These are phyloP conservation scores for Gracilaria vermiculophylla DNA, from an alignment of 23 red algal genomes.

Conservation along the genomic window DNA sequence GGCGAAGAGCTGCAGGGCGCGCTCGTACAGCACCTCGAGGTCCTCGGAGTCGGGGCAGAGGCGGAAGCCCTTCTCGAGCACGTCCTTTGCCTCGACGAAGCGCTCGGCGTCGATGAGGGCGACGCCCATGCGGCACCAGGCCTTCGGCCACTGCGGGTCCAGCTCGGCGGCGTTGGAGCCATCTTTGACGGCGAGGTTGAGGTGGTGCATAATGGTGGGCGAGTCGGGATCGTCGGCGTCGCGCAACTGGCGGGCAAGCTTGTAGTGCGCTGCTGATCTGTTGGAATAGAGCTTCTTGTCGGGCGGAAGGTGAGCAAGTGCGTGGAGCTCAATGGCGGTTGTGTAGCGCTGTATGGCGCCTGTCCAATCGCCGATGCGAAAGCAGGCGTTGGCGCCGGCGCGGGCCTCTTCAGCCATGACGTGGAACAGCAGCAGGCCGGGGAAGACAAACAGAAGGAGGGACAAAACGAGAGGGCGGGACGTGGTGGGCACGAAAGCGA, in stretches of 20 bases:
- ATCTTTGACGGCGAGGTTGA: conserved; percentile 68
- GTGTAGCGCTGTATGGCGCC: conserved; percentile 70
- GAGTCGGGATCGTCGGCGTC: conserved; percentile 45
- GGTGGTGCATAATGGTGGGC: conserved; percentile 17
- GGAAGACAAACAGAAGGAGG: not conserved
- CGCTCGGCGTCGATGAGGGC: conserved; percentile 69
- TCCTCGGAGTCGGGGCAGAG: conserved; percentile 48
- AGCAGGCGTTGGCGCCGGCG: conserved; percentile 57
- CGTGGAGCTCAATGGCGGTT: conserved; percentile 39
- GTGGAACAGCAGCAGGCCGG: too few relatives aligned
- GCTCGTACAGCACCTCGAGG: conserved; percentile 55
- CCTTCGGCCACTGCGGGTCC: conserved; percentile 79
- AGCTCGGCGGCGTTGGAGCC: conserved; percentile 57
- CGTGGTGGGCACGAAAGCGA: not conserved
- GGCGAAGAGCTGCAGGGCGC: conserved; percentile 28
- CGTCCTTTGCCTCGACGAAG: conserved; percentile 57
- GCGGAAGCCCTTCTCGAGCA: conserved; percentile 37
- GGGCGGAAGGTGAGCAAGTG: conserved; percentile 15
- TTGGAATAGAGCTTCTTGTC: conserved; percentile 81
- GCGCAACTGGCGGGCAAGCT: conserved; percentile 55
- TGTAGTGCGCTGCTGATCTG: conserved; percentile 76
- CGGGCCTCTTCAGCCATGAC: conserved; percentile 64
- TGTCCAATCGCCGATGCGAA: conserved; percentile 70
- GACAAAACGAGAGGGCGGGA: not conserved
- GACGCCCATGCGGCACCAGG: conserved; percentile 74